phyloP scores from a whole-genome alignment of 1,139 yeast species.

The Suhomyces bribrorum region DNA sequence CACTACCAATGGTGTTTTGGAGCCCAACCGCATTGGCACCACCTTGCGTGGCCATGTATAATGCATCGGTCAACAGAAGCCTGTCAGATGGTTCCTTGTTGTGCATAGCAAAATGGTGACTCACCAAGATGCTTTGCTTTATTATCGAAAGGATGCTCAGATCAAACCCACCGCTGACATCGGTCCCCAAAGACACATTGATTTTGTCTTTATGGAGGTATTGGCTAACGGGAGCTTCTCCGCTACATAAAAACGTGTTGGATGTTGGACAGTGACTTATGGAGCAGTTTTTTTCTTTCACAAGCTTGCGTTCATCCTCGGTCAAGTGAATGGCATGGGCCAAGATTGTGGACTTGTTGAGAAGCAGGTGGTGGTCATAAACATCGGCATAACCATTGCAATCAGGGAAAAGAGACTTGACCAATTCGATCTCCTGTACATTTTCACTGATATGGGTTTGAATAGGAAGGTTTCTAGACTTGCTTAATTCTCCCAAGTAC shows the following conservation, averaged over 20 bases:
- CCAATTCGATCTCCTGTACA: conserved; percentile 71
- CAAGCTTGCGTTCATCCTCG: conserved; percentile 59
- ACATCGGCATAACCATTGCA: conserved; percentile 71
- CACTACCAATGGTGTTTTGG: conserved; percentile 62
- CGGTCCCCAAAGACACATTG: conserved; percentile 87
- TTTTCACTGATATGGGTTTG: conserved; percentile 94
- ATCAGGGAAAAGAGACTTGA: conserved; percentile 71
- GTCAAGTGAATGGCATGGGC: conserved; percentile 88
- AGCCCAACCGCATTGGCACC: conserved; percentile 81
- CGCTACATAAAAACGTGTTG: conserved; percentile 84
- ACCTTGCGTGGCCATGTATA: conserved; percentile 83
- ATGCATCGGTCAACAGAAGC: conserved; percentile 66
- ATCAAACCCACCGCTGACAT: conserved; percentile 89
- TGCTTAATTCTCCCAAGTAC: conserved; percentile 64
- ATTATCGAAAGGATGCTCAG: conserved; percentile 76
- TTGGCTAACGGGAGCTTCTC: conserved; percentile 78
- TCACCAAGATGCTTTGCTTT: conserved; percentile 76
- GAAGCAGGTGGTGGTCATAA: conserved; percentile 62
- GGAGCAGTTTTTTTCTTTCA: conserved; percentile 61
- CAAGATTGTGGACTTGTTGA: conserved; percentile 67
- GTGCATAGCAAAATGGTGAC: conserved; percentile 80
- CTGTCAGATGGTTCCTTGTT: conserved; percentile 42
- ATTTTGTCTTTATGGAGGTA: conserved; percentile 65
- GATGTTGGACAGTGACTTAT: conserved; percentile 94
- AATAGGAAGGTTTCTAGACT: conserved; percentile 55